Conservation (phyloP, 257 asterid species). For the Prunella vulgaris region DNA sequence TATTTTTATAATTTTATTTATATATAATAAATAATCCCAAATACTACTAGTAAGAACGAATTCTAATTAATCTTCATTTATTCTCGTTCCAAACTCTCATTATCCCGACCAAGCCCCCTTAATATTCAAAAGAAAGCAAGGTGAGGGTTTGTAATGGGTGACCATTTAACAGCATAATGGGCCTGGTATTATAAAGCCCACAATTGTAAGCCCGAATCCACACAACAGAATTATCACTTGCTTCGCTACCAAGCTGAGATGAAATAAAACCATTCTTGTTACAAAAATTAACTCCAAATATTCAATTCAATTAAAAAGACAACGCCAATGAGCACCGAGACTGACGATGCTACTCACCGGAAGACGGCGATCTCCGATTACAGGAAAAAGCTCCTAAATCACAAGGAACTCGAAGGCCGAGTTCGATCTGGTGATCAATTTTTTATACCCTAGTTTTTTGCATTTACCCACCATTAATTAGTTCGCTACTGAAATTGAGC, state of each 20-base stretch:
- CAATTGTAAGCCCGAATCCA: slow-evolving; percentile 14
- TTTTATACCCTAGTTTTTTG: slow-evolving; percentile 20
- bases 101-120: no score
- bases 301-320: not conserved
- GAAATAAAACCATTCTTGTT: no score
- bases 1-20: no score
- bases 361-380: slow-evolving; percentile 48
- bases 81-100: no score
- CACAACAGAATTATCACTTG: slow-evolving; percentile 14
- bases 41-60: no score
- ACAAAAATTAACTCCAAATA: not conserved
- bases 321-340: slow-evolving; percentile 38
- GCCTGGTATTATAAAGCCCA: slow-evolving; percentile 1
- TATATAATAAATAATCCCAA: no score
- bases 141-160: no score
- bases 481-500: not conserved
- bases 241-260: slow-evolving; percentile 13
- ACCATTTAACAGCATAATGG: no score
- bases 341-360: slow-evolving; percentile 54
- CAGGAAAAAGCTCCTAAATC: slow-evolving; percentile 53
- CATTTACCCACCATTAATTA: not conserved
- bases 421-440: slow-evolving; percentile 47
- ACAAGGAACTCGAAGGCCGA: slow-evolving; percentile 59
- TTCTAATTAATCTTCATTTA: no score
- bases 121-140: no score